A percentile compares a stretch with the other conserved stretches of the same genome.
phyloP scores from a whole-genome alignment of 345 rosid species.

The Rhodamnia rubescens region DNA sequence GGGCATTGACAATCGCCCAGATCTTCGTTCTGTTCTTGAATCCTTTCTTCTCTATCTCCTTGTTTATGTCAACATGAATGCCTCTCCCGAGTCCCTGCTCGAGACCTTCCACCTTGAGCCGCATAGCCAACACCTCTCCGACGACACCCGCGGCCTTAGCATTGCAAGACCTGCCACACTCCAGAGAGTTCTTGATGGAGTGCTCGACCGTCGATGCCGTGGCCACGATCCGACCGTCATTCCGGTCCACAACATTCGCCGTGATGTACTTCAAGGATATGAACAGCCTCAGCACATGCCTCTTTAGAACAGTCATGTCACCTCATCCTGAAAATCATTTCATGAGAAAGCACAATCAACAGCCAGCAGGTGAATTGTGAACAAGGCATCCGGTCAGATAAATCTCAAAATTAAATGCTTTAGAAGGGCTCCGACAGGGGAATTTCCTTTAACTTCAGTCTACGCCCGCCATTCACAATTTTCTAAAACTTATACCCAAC shows the following conservation, averaged over 20 bases:
- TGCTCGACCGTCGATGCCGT: conserved; percentile 82
- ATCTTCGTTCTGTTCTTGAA: conserved; percentile 42
- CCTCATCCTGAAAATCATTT: background rate
- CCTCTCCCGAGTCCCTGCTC: conserved; percentile 80
- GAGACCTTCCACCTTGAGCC: conserved; percentile 74
- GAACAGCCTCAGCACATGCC: conserved; percentile 59
- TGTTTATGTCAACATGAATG: conserved; percentile 49
- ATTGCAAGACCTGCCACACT: conserved; percentile 70
- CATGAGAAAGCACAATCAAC: background rate
- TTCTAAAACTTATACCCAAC: background rate
- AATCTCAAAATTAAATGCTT: background rate
- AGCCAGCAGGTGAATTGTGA: background rate
- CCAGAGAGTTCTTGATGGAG: conserved; percentile 58
- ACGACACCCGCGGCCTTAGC: conserved; percentile 72
- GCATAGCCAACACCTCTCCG: conserved; percentile 80
- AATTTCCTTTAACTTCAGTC: background rate
- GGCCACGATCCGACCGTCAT: conserved; percentile 60
- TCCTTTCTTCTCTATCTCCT: conserved; percentile 79
- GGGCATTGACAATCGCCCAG: conserved; percentile 49
- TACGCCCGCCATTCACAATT: background rate
- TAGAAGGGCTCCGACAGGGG: background rate
- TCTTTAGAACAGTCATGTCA: conserved; percentile 54
- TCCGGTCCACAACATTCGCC: conserved; percentile 75
- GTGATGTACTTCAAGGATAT: conserved; percentile 72
- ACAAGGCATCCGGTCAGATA: background rate